Evolutionary conservation across 106 monocot genomes (phyloP).

Genomic region (Acanthochlamys bracteata): DNA sequence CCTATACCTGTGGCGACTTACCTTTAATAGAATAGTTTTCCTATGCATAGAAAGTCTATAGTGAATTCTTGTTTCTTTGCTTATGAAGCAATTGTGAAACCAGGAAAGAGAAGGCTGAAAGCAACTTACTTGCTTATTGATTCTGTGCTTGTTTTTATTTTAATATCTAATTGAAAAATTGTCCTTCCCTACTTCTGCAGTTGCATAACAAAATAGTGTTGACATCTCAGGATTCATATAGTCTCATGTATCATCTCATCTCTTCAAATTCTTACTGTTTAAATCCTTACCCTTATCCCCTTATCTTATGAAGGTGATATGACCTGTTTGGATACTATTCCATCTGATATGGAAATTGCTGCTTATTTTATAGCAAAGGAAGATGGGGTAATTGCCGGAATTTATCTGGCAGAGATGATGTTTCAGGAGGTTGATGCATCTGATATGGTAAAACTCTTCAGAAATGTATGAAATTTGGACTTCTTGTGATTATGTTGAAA

Average conservation of each 20-base stretch:
- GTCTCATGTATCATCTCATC: neutral
- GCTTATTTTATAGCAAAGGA: slow-evolving; percentile 96
- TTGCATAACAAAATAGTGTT: too few relatives aligned
- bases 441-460: slow-evolving; percentile 46
- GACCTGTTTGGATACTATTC: slow-evolving; percentile 86
- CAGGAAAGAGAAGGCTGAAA: too few relatives aligned
- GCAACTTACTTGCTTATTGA: too few relatives aligned
- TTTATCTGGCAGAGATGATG: slow-evolving; percentile 86
- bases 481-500: neutral
- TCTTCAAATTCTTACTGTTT: neutral
- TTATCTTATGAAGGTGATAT: slow-evolving; percentile 57
- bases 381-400: slow-evolving; percentile 89
- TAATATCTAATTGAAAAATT: too few relatives aligned
- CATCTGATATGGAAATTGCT: slow-evolving; percentile 75
- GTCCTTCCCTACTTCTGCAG: too few relatives aligned
- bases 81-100: too few relatives aligned
- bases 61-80: too few relatives aligned
- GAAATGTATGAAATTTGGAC: neutral
- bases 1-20: too few relatives aligned
- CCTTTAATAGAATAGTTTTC: too few relatives aligned
- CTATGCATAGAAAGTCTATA: too few relatives aligned
- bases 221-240: too few relatives aligned
- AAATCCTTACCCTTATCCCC: neutral
- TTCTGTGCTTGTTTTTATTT: too few relatives aligned
- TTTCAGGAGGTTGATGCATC: slow-evolving; percentile 78